Base-by-base conservation (phyloP, 2,329 filamentous ascomycete genomes). In the Colletotrichum magnum region DNA sequence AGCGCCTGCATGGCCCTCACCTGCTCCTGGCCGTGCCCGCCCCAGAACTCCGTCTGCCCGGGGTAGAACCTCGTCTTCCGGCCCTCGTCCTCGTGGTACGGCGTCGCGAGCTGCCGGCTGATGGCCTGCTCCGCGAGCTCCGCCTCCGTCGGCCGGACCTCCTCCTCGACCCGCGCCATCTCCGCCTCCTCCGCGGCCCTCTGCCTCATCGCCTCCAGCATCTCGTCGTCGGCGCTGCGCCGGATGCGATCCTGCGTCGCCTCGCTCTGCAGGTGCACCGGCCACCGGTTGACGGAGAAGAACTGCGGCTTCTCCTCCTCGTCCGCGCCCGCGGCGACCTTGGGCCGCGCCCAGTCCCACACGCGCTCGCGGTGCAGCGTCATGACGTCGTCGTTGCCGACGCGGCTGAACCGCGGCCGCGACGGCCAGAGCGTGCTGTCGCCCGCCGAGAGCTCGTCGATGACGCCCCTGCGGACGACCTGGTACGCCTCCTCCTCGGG, bases 221-320 rank as follows among this genome's bases (percentile, higher is more conserved):
- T 18, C 9, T 48, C 58, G 6, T 59, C 28, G 36, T 45, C 28
- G 36, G 45, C 15, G 41, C 67, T 61, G 24, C 18, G 36, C 21
- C 61, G 43, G 63, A 84, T 79, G 18, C 71, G 58, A 13, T 73
- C 65, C 58, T 77, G 77, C n/a, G 71, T 75, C 24, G 74, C 72
- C 26, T 74, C 58, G 6, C 69, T 75, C 71, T 86, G 82, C 60
- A 83, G 73, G 28, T 81, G 73, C 21, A 82, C 51, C 43, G 85
- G 85, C 86, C 86, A 88, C 47, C 84, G 80, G 73, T 83, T 78
- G 52, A 88, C 75, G 70, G 77, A 75, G 76, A 85, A 88, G 74
- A 80, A 87, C 6, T 73, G 71, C 53, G 72, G 74, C 72, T 51
- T 56, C 50, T n/a, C 26, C 12, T 74, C 21, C 21, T 24, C 21